phyloP scores from a whole-genome alignment of 2,329 filamentous ascomycete species.

The Epichloe glyceriae region DNA sequence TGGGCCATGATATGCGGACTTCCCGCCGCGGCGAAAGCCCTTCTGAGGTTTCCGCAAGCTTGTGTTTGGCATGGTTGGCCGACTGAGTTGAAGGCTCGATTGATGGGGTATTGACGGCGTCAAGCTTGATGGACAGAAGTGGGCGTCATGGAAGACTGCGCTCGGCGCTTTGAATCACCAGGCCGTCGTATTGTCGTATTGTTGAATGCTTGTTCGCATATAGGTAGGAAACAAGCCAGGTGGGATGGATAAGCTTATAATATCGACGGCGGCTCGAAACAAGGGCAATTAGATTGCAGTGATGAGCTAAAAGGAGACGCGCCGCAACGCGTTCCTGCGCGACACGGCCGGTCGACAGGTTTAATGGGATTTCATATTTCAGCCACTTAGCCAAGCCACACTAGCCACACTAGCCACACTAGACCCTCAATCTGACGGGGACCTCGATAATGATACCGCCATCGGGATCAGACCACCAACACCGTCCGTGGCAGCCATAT shows the following conservation, averaged over 20 bases:
- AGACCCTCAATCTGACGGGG: background rate
- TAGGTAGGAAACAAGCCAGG: background rate
- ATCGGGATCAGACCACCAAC: background rate
- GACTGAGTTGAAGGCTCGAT: conserved; percentile 7
- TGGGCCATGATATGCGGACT: conserved; percentile 56
- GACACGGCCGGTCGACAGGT: conserved; percentile 14
- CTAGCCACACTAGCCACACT: background rate
- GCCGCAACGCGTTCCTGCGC: conserved; percentile 17
- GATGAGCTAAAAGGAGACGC: conserved; percentile 18
- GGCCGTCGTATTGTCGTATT: background rate
- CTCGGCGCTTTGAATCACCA: background rate
- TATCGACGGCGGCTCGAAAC: background rate
- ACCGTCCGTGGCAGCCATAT: background rate
- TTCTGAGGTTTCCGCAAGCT: conserved; percentile 47
- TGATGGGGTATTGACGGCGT: conserved; percentile 6
- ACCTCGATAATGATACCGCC: background rate
- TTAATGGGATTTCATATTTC: conserved; percentile 18
- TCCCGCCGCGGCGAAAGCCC: conserved; percentile 56
- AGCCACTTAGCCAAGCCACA: conserved; percentile 7
- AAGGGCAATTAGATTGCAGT: background rate
- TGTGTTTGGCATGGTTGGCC: conserved; percentile 42
- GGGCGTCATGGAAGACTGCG: conserved; percentile 9
- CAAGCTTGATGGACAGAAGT: conserved; percentile 8
- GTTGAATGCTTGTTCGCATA: background rate
- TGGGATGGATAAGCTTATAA: background rate